Conservation (phyloP, 305 asterid genomes). For the Solanum hybrid region DNA sequence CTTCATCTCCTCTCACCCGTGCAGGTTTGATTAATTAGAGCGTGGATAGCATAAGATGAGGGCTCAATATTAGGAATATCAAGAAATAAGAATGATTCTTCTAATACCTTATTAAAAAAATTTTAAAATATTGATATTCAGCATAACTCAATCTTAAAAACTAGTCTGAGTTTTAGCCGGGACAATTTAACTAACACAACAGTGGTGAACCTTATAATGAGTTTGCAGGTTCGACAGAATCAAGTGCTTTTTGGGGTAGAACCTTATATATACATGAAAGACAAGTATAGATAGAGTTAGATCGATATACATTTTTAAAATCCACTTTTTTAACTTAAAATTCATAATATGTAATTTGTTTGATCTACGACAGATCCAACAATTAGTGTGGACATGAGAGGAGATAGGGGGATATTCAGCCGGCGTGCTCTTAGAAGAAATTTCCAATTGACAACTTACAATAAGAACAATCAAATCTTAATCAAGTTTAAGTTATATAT, state of each 20-base stretch:
- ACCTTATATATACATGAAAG: background rate
- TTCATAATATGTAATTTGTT: background rate
- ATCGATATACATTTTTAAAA: background rate
- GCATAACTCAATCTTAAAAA: background rate
- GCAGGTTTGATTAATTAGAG: background rate
- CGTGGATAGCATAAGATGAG: background rate
- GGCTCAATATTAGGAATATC: background rate
- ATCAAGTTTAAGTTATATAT: background rate
- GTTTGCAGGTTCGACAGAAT: background rate
- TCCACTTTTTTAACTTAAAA: background rate
- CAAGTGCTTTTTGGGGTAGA: background rate
- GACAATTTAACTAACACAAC: background rate
- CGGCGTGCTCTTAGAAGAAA: background rate
- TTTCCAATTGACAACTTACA: background rate
- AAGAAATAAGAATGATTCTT: background rate
- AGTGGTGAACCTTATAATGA: background rate
- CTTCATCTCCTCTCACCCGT: background rate
- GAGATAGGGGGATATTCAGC: background rate
- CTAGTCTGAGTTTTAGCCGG: background rate
- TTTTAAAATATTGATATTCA: background rate
- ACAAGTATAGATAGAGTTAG: background rate
- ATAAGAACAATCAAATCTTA: background rate
- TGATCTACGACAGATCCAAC: background rate
- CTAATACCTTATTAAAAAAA: background rate
- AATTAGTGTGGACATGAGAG: background rate